Evolutionary conservation across 2,329 filamentous ascomycete genomes (phyloP).

Genomic region (Fusarium napiforme): DNA sequence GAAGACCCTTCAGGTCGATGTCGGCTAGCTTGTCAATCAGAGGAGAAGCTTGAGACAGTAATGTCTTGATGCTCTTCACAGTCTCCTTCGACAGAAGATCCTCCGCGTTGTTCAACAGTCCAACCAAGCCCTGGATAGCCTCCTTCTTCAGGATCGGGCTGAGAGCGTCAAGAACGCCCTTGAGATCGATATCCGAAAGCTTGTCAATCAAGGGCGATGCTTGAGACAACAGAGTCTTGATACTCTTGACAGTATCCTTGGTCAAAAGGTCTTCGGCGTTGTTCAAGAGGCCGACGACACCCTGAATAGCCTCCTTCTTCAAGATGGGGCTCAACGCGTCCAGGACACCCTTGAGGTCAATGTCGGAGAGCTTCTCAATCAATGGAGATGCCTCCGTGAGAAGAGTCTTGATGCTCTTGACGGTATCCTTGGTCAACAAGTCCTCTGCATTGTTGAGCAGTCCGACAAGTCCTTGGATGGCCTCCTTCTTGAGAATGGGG

Average conservation of each 20-base stretch:
- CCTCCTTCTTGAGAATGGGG: conserved; percentile 15
- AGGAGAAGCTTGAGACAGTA: conserved; percentile 30
- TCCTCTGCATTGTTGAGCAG: conserved; percentile 11
- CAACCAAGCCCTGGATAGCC: conserved; percentile 44
- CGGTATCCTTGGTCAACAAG: conserved; percentile 1
- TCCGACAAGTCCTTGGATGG: conserved; percentile 5
- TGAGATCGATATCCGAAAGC: conserved; percentile 49
- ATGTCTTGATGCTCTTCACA: conserved; percentile 38
- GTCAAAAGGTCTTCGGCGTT: conserved; percentile 8
- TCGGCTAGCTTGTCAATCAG: conserved; percentile 42
- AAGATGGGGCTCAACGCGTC: conserved; percentile 2
- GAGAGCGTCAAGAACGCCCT: conserved; percentile 44
- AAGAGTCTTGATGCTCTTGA: conserved; percentile 21
- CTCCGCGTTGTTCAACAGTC: conserved; percentile 41
- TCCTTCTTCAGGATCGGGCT: conserved; percentile 44
- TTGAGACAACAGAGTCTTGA: neutral
- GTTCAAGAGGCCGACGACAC: neutral
- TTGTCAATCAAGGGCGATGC: conserved; percentile 39
- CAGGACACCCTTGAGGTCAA: neutral
- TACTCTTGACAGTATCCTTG: conserved; percentile 11
- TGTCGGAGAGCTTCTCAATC: conserved; percentile 2
- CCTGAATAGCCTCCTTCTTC: conserved; percentile 20
- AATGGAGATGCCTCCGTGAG: neutral
- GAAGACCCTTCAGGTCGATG: conserved; percentile 47
- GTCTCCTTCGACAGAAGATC: conserved; percentile 33